Base-by-base conservation (phyloP, 2,329 filamentous ascomycete species). In the Ophiostoma sp. region DNA sequence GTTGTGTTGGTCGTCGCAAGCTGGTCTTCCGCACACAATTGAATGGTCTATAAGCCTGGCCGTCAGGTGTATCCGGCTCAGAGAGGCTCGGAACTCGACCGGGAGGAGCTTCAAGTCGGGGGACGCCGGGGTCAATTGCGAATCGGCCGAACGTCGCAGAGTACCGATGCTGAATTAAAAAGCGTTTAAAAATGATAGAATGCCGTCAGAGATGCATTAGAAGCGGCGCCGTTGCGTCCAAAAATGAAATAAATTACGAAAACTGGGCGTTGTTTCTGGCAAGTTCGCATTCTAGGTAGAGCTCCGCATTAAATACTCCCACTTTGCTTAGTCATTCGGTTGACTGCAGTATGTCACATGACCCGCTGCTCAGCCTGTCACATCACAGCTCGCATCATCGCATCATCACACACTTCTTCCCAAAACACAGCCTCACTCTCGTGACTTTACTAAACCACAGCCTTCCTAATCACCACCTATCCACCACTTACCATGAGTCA, bases 191-290 rank as follows among this genome's bases (percentile, higher is more conserved):
- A 8, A 36, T 2, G 15, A 65, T 39, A 13, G 4, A 11, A 36
- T 5, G 17, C 20, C 60, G 33, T 39, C 57, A 62, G n/a, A 27
- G 20, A 36, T 65, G 35, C 35, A 13, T 8, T 2, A 23, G 8
- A 13, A 35, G 41, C 27, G 62, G 4, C 62, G 62, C 35, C 20
- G 20, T 13, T 65, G 35, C 62, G 35, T 65, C 35, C 15, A 36
- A 36, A 41, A 17, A n/a, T 39, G 10, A 27, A 35, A 20, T 23
- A 8, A 65, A 11, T 35, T 35, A 13, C 35, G 8, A 65, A 65
- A 44, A 33, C 31, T 65, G 70, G 71, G 71, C 62, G 69, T 72
- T 74, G 73, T 74, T 71, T 70, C 64, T 54, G 71, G 69, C 67
- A 72, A 70, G 71, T 73, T 67, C 57, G 68, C 41, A 7, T 23